phyloP scores from a whole-genome alignment of 2,329 filamentous ascomycete species.

The Colletotrichum liriopes region DNA sequence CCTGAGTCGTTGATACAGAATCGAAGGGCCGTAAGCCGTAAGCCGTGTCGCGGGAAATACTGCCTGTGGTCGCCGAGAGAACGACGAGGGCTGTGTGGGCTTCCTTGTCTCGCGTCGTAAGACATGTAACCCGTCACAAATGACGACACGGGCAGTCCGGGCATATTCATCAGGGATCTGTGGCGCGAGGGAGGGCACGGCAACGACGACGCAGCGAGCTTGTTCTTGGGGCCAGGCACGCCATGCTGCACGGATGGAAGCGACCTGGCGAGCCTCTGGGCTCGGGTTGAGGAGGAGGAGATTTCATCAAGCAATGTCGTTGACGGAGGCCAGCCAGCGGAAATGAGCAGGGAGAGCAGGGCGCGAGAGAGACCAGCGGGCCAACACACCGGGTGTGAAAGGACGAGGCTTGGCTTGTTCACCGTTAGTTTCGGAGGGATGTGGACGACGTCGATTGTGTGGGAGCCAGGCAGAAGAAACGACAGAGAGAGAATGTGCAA shows the following conservation, averaged over 20 bases:
- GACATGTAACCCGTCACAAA: constrained; percentile 33
- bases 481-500: constrained; percentile 4
- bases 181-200: background rate
- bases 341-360: background rate
- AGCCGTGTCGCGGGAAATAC: constrained; percentile 10
- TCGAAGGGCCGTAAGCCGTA: constrained; percentile 1
- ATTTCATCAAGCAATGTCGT: background rate
- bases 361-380: background rate
- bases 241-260: background rate
- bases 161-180: constrained; percentile 9
- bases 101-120: constrained; percentile 22
- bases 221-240: background rate
- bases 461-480: constrained; percentile 17
- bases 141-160: constrained; percentile 17
- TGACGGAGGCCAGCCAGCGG: background rate
- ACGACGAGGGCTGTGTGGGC: constrained; percentile 19
- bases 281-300: background rate
- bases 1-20: constrained; percentile 1
- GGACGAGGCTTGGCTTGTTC: constrained; percentile 30
- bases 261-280: constrained; percentile 2
- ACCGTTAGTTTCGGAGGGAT: constrained; percentile 38
- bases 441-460: constrained; percentile 4
- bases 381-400: constrained; percentile 21
- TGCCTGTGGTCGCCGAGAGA: constrained; percentile 14
- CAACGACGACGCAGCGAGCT: background rate